These are phyloP conservation scores for Fusarium sarcochroum DNA, from an alignment of 2,329 filamentous ascomycete species.

Conservation along the genomic window DNA sequence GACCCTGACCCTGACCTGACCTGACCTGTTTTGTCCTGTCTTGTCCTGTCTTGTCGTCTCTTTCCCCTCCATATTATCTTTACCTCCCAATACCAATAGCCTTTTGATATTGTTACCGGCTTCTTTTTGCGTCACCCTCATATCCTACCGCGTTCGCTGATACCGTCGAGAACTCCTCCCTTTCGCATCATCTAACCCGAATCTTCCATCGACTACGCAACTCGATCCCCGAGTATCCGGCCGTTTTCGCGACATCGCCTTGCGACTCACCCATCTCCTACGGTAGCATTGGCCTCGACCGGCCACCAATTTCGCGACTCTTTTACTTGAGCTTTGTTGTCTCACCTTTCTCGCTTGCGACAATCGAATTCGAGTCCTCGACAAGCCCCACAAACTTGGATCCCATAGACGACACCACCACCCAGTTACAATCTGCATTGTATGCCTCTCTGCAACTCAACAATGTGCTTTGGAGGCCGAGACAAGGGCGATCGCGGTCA, in stretches of 20 bases:
- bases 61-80: constrained; percentile 8
- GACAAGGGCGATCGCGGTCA: constrained; percentile 64
- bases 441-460: constrained; percentile 2
- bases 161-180: constrained; percentile 7
- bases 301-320: constrained; percentile 5
- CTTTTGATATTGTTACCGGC: constrained; percentile 15
- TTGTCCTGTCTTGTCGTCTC: constrained; percentile 12
- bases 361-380: constrained; percentile 1
- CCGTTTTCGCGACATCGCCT: constrained; percentile 19
- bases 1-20: too few relatives aligned
- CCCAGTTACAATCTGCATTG: background rate
- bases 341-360: constrained; percentile 19
- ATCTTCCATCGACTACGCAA: constrained; percentile 2
- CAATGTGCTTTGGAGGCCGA: constrained; percentile 76
- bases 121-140: constrained; percentile 17
- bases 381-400: too few relatives aligned
- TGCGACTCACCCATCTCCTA: constrained; percentile 3
- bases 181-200: constrained; percentile 2
- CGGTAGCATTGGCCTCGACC: constrained; percentile 3
- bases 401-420: constrained; percentile 2
- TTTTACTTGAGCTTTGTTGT: background rate
- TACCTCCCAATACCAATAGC: background rate
- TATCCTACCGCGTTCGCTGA: constrained; percentile 4
- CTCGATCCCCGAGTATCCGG: constrained; percentile 13
- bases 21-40: too few relatives aligned